phyloP scores from a whole-genome alignment of 1,284 basidiomycete species.

The Melampsora larici-populina region DNA sequence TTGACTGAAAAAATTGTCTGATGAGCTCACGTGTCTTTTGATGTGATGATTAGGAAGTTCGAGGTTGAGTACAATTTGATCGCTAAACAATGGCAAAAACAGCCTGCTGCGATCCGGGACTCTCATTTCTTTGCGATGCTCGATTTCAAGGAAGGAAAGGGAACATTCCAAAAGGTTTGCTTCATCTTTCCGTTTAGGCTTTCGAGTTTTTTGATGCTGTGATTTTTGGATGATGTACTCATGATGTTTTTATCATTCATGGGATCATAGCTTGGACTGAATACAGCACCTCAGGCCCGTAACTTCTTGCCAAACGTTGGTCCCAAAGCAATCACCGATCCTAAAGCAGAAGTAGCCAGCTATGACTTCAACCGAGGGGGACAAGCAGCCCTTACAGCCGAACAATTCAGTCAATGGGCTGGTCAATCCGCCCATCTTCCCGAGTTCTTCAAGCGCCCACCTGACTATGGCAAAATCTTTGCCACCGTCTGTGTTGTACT shows the following conservation, averaged over 20 bases:
- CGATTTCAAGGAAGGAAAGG: slow-evolving; percentile 73
- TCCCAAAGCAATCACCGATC: slow-evolving; percentile 59
- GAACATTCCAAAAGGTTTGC: slow-evolving; percentile 72
- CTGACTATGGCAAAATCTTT: slow-evolving; percentile 38
- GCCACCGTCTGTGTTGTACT: slow-evolving; percentile 30
- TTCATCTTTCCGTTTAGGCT: background rate
- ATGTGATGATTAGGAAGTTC: slow-evolving; percentile 65
- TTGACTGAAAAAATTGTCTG: background rate
- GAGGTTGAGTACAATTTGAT: slow-evolving; percentile 74
- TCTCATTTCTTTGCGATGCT: slow-evolving; percentile 85
- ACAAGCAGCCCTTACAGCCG: slow-evolving; percentile 28
- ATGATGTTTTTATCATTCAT: background rate
- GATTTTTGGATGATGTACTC: background rate
- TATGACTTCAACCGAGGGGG: slow-evolving; percentile 68
- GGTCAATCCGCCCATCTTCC: slow-evolving; percentile 11
- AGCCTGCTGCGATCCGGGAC: slow-evolving; percentile 64
- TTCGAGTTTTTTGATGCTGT: background rate
- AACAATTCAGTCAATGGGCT: slow-evolving; percentile 20
- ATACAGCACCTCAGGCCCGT: slow-evolving; percentile 74
- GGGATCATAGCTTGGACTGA: slow-evolving; percentile 63
- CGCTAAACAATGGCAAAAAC: slow-evolving; percentile 71
- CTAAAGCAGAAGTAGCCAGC: slow-evolving; percentile 62
- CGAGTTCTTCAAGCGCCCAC: slow-evolving; percentile 24
- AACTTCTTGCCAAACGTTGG: slow-evolving; percentile 72
- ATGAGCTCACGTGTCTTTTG: background rate